Base-by-base conservation (phyloP, 2,329 filamentous ascomycete genomes). In the Fusarium virguliforme region DNA sequence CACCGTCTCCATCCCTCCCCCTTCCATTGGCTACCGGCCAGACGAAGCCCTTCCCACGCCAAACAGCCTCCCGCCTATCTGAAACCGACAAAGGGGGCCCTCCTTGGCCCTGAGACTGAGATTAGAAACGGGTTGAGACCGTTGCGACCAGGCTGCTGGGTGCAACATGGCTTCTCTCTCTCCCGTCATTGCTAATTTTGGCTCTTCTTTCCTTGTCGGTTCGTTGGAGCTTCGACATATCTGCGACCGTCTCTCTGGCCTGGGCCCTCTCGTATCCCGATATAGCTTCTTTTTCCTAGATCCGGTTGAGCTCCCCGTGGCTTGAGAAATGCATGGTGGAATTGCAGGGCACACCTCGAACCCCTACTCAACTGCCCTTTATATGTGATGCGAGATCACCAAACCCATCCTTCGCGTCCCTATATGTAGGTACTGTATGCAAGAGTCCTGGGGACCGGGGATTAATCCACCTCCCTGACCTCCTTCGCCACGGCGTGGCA, bases 401-500 rank as follows among this genome's bases (percentile, higher is more conserved):
- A 43, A 56, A 30, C 51, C 18, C 50, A 59, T 51, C 38, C 55
- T 65, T 68, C 34, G 41, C 57, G 37, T 41, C 32, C 28, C 30
- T 48, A 48, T 48, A 48, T 48, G 43, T 48, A 48, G 24, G 43
- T 12, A 34, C 15, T 24, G 32, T 57, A 63, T 59, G 67, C 60
- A 67, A 43, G 7, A 67, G 59, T 50, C 58, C 61, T 64, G 58
- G 34, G 59, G 34, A 62, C 55, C 18, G 18, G 56, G 26, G n/a
- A 58, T 79, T 73, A 84, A 62, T 79, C 80, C 70, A 83, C 76
- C 53, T 83, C 79, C 65, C 81, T 81, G 30, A 88, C 83, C 75
- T 89, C 85, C 70, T 80, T 85, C 40, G 88, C 87, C 38, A 88
- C 81, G 12, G 88, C 89, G 78, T 90, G 88, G 77, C 88, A 97